These are phyloP conservation scores for Umbelopsis sp. DNA, from an alignment of 192 early-diverging fungal species.

Conservation along the genomic window DNA sequence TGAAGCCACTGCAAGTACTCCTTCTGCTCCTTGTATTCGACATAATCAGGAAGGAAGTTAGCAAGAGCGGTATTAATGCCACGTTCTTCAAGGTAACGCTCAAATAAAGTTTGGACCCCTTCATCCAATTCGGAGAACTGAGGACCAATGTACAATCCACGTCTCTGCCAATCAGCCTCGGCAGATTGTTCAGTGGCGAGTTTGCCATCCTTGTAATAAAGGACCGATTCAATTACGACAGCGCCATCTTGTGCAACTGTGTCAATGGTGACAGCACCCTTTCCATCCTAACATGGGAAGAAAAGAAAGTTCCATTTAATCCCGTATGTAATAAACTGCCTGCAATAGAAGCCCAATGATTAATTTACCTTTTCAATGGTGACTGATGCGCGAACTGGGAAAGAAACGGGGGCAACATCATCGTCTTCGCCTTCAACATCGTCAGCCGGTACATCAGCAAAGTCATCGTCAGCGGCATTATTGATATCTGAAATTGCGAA, in stretches of 20 bases:
- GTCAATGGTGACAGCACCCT: constrained; percentile 82
- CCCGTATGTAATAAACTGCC: neutral
- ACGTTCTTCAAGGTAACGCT: constrained; percentile 84
- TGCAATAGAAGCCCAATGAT: neutral
- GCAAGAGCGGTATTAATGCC: constrained; percentile 83
- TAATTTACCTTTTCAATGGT: constrained; percentile 73
- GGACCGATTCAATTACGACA: constrained; percentile 85
- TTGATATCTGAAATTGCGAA: constrained; percentile 88
- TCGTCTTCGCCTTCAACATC: constrained; percentile 61
- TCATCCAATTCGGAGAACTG: constrained; percentile 91
- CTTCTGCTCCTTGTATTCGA: constrained; percentile 94
- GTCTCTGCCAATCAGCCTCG: constrained; percentile 89
- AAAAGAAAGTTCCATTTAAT: neutral
- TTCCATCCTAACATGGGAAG: constrained; percentile 48
- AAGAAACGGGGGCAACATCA: constrained; percentile 58
- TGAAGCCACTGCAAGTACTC: constrained; percentile 92
- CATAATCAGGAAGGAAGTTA: constrained; percentile 84
- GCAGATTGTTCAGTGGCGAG: constrained; percentile 65
- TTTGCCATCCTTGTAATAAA: constrained; percentile 63
- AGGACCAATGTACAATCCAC: constrained; percentile 87
- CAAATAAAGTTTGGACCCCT: constrained; percentile 68
- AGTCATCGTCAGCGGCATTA: constrained; percentile 70
- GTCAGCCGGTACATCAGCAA: constrained; percentile 58
- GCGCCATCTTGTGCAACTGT: constrained; percentile 80
- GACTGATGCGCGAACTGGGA: constrained; percentile 79